Conservation (phyloP, 305 asterid species). For the Fraxinus angustifolia region DNA sequence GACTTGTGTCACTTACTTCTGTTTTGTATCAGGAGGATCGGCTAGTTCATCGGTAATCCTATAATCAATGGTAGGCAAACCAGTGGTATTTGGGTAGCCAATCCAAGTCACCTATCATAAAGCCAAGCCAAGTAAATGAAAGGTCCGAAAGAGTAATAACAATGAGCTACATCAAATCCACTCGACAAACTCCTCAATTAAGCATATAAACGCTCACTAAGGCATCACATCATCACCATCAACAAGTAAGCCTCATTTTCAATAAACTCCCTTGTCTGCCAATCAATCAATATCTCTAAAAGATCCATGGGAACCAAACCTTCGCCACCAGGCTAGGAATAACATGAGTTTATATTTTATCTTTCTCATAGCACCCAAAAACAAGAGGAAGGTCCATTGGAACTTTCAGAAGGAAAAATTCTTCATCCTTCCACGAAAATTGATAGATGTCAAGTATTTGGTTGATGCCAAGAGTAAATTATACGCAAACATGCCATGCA, state of each 20-base stretch:
- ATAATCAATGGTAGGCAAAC: slow-evolving; percentile 93
- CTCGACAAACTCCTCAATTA: background rate
- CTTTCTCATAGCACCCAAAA: background rate
- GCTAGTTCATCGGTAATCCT: slow-evolving; percentile 88
- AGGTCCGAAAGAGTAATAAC: slow-evolving; percentile 12
- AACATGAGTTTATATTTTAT: background rate
- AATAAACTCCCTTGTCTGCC: background rate
- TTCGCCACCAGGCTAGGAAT: background rate
- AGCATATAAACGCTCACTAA: background rate
- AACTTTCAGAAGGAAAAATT: background rate
- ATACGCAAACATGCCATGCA: background rate
- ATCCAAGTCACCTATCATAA: slow-evolving; percentile 89
- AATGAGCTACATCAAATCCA: background rate
- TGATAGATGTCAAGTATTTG: background rate
- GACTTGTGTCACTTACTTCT: slow-evolving; percentile 46
- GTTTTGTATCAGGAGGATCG: slow-evolving; percentile 78
- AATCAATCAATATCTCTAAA: background rate
- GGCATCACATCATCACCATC: background rate
- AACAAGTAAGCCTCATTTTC: background rate
- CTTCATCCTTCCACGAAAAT: background rate
- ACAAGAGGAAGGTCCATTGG: background rate
- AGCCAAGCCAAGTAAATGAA: slow-evolving; percentile 13
- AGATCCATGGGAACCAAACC: background rate
- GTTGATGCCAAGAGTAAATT: background rate
- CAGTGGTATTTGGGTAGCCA: slow-evolving; percentile 99